A percentile compares a stretch with the other conserved stretches of the same genome.
These are phyloP conservation scores for Chrysoporthe cubensis DNA, from an alignment of 2,329 filamentous ascomycete genomes.

Conservation along the genomic window DNA sequence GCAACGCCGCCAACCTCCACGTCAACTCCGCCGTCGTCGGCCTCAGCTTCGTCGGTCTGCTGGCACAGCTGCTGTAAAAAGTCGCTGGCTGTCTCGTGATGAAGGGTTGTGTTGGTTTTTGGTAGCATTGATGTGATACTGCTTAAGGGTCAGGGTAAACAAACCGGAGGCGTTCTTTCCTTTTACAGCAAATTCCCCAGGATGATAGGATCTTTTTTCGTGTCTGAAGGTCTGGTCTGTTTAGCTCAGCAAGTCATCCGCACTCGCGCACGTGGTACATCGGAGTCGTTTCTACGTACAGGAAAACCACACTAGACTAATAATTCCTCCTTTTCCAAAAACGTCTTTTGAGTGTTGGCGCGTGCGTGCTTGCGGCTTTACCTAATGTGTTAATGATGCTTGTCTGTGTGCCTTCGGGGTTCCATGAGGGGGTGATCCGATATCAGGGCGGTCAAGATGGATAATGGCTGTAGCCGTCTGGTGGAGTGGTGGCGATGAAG, in stretches of 20 bases:
- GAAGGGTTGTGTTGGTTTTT: constrained; percentile 19
- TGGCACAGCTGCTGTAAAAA: constrained; percentile 58
- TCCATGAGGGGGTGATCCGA: background rate
- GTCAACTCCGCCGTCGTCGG: constrained; percentile 54
- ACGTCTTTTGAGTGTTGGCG: constrained; percentile 10
- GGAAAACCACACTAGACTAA: constrained; percentile 49
- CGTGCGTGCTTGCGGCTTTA: constrained; percentile 3
- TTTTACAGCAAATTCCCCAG: constrained; percentile 29
- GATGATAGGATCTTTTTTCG: constrained; percentile 29
- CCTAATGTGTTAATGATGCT: constrained; percentile 22
- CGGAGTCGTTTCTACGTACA: constrained; percentile 40
- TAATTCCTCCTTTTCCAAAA: constrained; percentile 40
- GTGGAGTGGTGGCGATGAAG: background rate
- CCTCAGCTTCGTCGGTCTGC: constrained; percentile 50
- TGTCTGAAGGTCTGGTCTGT: constrained; percentile 28
- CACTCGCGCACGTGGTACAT: constrained; percentile 28
- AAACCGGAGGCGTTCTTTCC: constrained; percentile 31
- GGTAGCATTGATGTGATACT: constrained; percentile 27
- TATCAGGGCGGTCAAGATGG: background rate
- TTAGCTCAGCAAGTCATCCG: constrained; percentile 29
- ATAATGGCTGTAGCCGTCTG: constrained; percentile 11
- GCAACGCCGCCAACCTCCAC: constrained; percentile 49
- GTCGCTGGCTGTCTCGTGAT: constrained; percentile 13
- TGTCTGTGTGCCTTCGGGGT: background rate
- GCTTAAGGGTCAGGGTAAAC: constrained; percentile 30